Percentiles rank a stretch among this genome's conserved stretches.
Conservation (phyloP, 148 eudicot species). For the Rhododendron henanense region DNA sequence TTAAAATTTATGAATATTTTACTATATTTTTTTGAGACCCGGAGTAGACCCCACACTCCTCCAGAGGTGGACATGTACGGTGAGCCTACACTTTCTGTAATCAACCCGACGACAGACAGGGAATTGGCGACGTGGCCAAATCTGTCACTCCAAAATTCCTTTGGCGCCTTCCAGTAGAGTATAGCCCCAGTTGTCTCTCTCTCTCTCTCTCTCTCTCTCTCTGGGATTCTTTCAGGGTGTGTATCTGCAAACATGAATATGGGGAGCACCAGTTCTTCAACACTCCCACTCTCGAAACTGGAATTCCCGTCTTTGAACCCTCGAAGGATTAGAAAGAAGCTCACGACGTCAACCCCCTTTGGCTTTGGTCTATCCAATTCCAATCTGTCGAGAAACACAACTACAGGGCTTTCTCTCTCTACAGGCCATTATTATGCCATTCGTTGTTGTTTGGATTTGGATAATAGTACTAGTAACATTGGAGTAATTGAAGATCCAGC, state of each 20-base stretch:
- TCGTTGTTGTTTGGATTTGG: slow-evolving; percentile 12
- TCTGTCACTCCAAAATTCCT: background rate
- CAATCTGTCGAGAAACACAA: background rate
- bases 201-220: background rate
- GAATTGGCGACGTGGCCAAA: background rate
- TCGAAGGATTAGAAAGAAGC: background rate
- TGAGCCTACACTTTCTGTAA: too few relatives aligned
- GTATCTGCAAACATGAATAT: background rate
- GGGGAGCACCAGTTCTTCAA: slow-evolving; percentile 13
- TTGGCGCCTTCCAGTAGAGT: background rate
- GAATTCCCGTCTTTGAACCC: background rate
- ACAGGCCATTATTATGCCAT: background rate
- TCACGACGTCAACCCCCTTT: background rate
- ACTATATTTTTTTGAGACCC: too few relatives aligned
- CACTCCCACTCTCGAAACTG: slow-evolving; percentile 7
- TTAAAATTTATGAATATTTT: too few relatives aligned
- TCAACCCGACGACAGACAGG: too few relatives aligned
- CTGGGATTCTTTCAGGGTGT: background rate
- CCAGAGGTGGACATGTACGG: too few relatives aligned
- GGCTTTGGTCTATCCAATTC: background rate
- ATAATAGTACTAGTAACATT: background rate
- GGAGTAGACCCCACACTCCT: too few relatives aligned
- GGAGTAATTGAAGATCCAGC: slow-evolving; percentile 8
- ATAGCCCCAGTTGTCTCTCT: background rate
- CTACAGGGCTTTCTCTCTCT: background rate